These are phyloP conservation scores for Moniliophthora roreri DNA, from an alignment of 1,284 basidiomycete species.

Conservation along the genomic window DNA sequence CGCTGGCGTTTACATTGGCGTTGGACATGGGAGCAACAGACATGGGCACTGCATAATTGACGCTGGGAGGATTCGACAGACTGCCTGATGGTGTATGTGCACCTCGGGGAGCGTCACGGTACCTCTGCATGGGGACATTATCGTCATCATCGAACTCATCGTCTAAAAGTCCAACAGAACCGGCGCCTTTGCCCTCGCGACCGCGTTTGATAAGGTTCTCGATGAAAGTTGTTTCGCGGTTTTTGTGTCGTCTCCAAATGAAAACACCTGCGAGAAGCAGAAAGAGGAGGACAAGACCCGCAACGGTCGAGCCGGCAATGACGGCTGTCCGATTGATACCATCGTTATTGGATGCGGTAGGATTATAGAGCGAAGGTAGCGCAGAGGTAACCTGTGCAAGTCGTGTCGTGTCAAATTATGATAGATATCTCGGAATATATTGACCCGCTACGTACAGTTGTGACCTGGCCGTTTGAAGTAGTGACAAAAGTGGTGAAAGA, in stretches of 20 bases:
- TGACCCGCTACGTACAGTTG: not conserved
- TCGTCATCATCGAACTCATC: conserved; percentile 37
- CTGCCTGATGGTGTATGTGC: conserved; percentile 7
- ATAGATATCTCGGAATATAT: not conserved
- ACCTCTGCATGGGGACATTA: conserved; percentile 29
- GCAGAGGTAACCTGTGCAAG: conserved; percentile 24
- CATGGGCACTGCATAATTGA: conserved; percentile 8
- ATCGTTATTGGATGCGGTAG: not conserved
- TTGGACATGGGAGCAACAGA: not conserved
- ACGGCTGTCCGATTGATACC: conserved; percentile 34
- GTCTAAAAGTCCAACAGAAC: conserved; percentile 22
- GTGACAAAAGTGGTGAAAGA: conserved; percentile 13
- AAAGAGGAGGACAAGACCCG: conserved; percentile 41
- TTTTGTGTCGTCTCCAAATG: conserved; percentile 38
- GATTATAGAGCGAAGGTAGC: conserved; percentile 23
- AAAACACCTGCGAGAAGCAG: conserved; percentile 36
- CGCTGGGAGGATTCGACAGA: conserved; percentile 15
- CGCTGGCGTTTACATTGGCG: not conserved
- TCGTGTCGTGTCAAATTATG: conserved; percentile 1
- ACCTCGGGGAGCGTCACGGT: conserved; percentile 14
- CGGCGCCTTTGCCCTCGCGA: conserved; percentile 44
- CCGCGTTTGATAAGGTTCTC: conserved; percentile 31
- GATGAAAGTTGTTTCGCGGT: conserved; percentile 39
- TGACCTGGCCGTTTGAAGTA: conserved; percentile 10
- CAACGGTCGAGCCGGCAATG: conserved; percentile 42